Conservation (phyloP, 106 monocot species). For the Hemerocallis citrina region DNA sequence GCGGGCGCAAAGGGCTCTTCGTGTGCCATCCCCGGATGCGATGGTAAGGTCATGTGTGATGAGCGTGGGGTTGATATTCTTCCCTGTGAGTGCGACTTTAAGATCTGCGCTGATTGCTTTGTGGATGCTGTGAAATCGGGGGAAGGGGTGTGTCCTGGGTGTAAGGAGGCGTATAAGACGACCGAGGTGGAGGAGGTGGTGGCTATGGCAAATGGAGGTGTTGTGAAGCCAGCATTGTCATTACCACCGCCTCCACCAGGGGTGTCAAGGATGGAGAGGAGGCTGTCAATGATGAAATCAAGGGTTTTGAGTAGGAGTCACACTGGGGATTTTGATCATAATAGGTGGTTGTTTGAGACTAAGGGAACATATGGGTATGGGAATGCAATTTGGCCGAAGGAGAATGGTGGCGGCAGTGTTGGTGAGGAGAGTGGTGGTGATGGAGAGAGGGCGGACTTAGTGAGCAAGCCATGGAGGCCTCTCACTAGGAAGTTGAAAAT, state of each 20-base stretch:
- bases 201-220: constrained; percentile 5
- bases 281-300: constrained; percentile 28
- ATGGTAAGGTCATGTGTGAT: constrained; percentile 46
- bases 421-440: not conserved
- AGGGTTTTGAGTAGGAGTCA: constrained; percentile 15
- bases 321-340: constrained; percentile 31
- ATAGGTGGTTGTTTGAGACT: constrained; percentile 43
- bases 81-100: constrained; percentile 63
- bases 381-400: constrained; percentile 40
- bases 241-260: constrained; percentile 11
- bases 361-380: constrained; percentile 48
- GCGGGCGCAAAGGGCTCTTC: constrained; percentile 52
- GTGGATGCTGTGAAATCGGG: constrained; percentile 23
- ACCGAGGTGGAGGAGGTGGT: constrained; percentile 32
- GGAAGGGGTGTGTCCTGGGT: constrained; percentile 44
- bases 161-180: constrained; percentile 55
- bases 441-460: constrained; percentile 15
- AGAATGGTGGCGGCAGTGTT: constrained; percentile 17
- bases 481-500: constrained; percentile 46
- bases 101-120: constrained; percentile 65
- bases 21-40: constrained; percentile 39
- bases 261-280: constrained; percentile 20
- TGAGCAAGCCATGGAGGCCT: constrained; percentile 50
- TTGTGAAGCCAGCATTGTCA: not conserved
- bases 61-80: constrained; percentile 59